Conservation (phyloP, 768 basidiomycete genomes). For the Hygrophoropsis aurantiaca region DNA sequence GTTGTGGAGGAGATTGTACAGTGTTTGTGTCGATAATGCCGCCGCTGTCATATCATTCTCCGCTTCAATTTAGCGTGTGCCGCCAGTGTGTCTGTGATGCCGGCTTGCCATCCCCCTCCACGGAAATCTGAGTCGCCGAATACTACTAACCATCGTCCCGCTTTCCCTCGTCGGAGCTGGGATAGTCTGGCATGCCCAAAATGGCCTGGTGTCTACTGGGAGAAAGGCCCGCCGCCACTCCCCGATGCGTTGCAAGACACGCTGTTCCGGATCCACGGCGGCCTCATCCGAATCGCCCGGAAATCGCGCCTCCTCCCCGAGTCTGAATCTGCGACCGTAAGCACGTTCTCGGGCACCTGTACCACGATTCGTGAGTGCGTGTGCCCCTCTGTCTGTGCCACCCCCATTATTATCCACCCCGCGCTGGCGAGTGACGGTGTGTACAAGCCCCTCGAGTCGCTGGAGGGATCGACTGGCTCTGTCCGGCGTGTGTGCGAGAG, state of each 20-base stretch:
- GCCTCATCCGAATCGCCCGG: slow-evolving; percentile 51
- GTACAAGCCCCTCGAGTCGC: slow-evolving; percentile 70
- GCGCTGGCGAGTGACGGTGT: slow-evolving; percentile 63
- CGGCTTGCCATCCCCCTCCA: too few relatives aligned
- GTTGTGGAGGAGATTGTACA: too few relatives aligned
- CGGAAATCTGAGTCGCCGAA: slow-evolving; percentile 1
- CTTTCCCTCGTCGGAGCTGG: slow-evolving; percentile 9
- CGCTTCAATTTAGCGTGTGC: too few relatives aligned
- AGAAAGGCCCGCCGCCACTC: slow-evolving; percentile 36
- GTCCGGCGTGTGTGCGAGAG: slow-evolving; percentile 53
- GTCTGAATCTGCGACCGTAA: slow-evolving; percentile 34
- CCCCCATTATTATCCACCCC: slow-evolving; percentile 55
- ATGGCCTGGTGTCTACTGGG: neutral
- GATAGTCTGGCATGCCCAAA: slow-evolving; percentile 6
- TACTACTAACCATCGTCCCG: slow-evolving; percentile 7
- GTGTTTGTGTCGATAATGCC: too few relatives aligned
- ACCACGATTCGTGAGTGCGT: slow-evolving; percentile 62
- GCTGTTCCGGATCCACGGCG: slow-evolving; percentile 57
- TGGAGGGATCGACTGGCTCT: slow-evolving; percentile 70
- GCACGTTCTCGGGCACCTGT: slow-evolving; percentile 67
- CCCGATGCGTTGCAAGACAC: slow-evolving; percentile 54
- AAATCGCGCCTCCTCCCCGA: slow-evolving; percentile 38
- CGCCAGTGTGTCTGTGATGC: too few relatives aligned
- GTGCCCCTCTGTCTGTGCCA: too few relatives aligned
- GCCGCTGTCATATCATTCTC: too few relatives aligned